phyloP scores from a whole-genome alignment of 352 stramenopile species.

The Globisporangium cystogenes region DNA sequence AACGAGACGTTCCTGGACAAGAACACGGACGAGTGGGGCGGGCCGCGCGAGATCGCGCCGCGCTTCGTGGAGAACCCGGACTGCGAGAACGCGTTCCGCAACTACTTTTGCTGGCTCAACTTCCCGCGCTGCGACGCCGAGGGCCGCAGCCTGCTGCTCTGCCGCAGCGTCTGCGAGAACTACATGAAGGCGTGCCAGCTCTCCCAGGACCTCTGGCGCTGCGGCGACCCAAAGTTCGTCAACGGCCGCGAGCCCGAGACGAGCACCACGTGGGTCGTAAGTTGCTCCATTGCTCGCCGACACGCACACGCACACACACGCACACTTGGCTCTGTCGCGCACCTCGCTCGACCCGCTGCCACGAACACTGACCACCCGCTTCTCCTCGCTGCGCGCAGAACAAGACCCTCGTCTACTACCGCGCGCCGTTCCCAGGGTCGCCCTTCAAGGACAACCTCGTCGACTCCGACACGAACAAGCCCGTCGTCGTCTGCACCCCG shows the following conservation, averaged over 20 bases:
- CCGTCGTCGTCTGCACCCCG: conserved; percentile 74
- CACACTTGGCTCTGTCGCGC: not conserved
- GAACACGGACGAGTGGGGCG: conserved; percentile 69
- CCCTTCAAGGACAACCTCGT: conserved; percentile 76
- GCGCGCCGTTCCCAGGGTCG: conserved; percentile 69
- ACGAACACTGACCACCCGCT: conserved; percentile 4
- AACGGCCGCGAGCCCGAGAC: conserved; percentile 61
- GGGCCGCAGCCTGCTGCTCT: conserved; percentile 74
- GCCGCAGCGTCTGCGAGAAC: conserved; percentile 88
- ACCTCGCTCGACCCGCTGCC: too few species aligned
- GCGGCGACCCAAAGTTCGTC: conserved; percentile 63
- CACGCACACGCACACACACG: conserved; percentile 3
- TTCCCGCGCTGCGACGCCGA: conserved; percentile 89
- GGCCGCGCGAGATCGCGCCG: conserved; percentile 44
- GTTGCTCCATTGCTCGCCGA: conserved; percentile 8
- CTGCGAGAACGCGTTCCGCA: conserved; percentile 87
- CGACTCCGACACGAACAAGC: conserved; percentile 62
- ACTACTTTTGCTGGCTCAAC: conserved; percentile 91
- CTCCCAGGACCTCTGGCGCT: conserved; percentile 83
- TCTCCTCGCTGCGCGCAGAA: conserved; percentile 25
- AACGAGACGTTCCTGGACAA: conserved; percentile 48
- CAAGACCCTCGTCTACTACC: conserved; percentile 68
- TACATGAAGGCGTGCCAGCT: conserved; percentile 87
- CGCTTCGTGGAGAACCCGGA: conserved; percentile 84
- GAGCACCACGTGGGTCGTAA: conserved; percentile 55